A percentile compares a stretch with the other conserved stretches of the same genome.
Conservation (phyloP, 257 asterid species). For the Verbascum thapsus region DNA sequence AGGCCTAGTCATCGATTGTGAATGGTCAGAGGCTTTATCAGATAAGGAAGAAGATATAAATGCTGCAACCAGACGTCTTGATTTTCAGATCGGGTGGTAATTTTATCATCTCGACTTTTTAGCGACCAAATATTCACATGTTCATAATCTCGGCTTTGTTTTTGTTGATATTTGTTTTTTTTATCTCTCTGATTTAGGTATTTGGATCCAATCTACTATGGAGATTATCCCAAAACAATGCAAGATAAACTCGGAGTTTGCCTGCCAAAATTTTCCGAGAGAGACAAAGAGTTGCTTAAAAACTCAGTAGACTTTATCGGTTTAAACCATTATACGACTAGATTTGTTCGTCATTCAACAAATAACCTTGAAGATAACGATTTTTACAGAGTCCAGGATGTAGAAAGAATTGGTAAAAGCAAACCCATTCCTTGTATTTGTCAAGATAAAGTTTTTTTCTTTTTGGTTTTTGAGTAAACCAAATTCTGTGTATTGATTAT, state of each 20-base stretch:
- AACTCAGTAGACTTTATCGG: slow-evolving; percentile 56
- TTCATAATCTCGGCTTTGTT: not conserved
- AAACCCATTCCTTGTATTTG: slow-evolving; percentile 6
- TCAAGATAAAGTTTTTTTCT: not conserved
- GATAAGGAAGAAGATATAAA: slow-evolving; percentile 43
- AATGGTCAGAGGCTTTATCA: slow-evolving; percentile 58
- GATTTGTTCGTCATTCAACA: slow-evolving; percentile 47
- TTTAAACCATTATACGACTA: slow-evolving; percentile 56
- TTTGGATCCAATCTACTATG: slow-evolving; percentile 52
- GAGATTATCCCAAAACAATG: slow-evolving; percentile 61
- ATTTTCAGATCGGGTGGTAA: slow-evolving; percentile 70
- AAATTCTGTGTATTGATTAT: not conserved
- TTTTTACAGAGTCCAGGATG: slow-evolving; percentile 51
- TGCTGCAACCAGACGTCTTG: slow-evolving; percentile 59
- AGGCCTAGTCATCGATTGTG: slow-evolving; percentile 56
- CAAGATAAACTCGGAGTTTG: slow-evolving; percentile 44
- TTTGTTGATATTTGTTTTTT: slow-evolving; percentile 5
- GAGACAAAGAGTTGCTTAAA: slow-evolving; percentile 47
- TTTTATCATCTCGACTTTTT: slow-evolving; percentile 9
- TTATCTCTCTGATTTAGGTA: slow-evolving; percentile 36
- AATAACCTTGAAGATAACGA: slow-evolving; percentile 38
- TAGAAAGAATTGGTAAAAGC: slow-evolving; percentile 50
- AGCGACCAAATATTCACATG: not conserved
- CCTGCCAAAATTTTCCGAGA: slow-evolving; percentile 53
- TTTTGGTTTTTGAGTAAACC: not conserved